Evolutionary conservation across 73 alveolate genomes (phyloP), one percentile per base, ranked within the genome.

Genomic region (Paramecium biaurelia): DNA sequence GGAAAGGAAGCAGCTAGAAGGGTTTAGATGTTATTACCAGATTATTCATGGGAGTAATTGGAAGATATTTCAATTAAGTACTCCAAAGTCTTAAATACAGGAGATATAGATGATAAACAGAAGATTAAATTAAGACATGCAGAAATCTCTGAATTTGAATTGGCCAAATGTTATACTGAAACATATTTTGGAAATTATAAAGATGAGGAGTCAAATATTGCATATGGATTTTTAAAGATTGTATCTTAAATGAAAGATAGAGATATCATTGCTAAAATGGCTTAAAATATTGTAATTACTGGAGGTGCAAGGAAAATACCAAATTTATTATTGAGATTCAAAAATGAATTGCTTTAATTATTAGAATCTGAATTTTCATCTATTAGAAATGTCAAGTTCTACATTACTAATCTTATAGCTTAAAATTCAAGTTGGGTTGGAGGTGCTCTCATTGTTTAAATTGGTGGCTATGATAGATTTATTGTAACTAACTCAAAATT

Each of bases 381-480:
- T 1, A 7, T 79, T 4, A 79, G 56, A 45, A 42, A 38, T 47
- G 9, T 79, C 6, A 79, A 79, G 14, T 41, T 43, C 56, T 79
- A 24, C 14, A 43, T 79, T 14, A 79, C 90, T 15, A 35, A 72
- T 28, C 7, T 18, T 3, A 63, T 45, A 5, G 28, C 76, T 7
- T 18, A 79, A 9, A n/a, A 79, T 24, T 45, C 34, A 1, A 41
- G 23, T 79, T 79, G 90, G 90, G 56, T 38, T 18, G 90, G 90
- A 4, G 90, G 76, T 21, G 42, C 76, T 23, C 30, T 79, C 14
- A 42, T 79, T 37, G 90, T 79, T 21, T 10, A 43, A 47, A 23
- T 79, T 8, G 90, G 90, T 20, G 90, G 90, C 5, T 41, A 79
- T 79, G 90, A 79, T 8, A 79, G 28, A 47, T 79, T 79, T 47